Conservation (phyloP, 1,284 basidiomycete species). For the Trichosporon coremiiforme region DNA sequence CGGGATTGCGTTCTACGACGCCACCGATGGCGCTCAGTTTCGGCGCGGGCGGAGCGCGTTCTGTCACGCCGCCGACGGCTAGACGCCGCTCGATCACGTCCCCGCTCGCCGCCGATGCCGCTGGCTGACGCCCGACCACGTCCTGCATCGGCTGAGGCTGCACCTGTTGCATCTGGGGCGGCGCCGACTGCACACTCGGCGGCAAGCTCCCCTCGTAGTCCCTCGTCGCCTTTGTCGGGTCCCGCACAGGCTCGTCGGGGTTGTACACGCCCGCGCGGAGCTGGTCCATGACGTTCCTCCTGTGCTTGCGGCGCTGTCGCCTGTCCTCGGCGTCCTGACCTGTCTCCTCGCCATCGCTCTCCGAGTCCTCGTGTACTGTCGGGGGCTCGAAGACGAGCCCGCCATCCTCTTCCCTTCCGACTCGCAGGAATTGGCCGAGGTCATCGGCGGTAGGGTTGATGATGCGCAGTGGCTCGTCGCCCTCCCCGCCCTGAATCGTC, state of each 20-base stretch:
- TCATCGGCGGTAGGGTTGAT: conserved; percentile 52
- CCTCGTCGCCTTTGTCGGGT: neutral
- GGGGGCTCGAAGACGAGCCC: conserved; percentile 52
- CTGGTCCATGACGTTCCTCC: conserved; percentile 27
- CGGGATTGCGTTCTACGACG: conserved; percentile 21
- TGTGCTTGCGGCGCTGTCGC: conserved; percentile 21
- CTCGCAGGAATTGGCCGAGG: conserved; percentile 47
- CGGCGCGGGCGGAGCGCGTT: neutral
- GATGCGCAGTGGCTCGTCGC: conserved; percentile 38
- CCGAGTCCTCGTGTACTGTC: conserved; percentile 25
- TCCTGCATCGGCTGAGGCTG: neutral
- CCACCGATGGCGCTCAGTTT: conserved; percentile 5
- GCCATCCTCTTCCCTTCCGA: conserved; percentile 54
- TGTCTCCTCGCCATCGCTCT: conserved; percentile 38
- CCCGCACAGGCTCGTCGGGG: neutral
- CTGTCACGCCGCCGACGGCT: too few species aligned
- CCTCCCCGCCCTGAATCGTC: conserved; percentile 32
- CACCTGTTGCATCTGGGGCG: too few species aligned
- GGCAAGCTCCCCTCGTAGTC: conserved; percentile 19
- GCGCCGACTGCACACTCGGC: conserved; percentile 17
- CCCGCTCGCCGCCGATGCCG: conserved; percentile 8
- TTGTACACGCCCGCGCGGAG: conserved; percentile 30
- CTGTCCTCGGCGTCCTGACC: conserved; percentile 39
- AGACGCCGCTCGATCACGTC: conserved; percentile 20
- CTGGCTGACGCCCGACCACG: neutral